These are phyloP conservation scores for Zelonia costaricensis DNA, from an alignment of 208 protist genomes.

Conservation along the genomic window DNA sequence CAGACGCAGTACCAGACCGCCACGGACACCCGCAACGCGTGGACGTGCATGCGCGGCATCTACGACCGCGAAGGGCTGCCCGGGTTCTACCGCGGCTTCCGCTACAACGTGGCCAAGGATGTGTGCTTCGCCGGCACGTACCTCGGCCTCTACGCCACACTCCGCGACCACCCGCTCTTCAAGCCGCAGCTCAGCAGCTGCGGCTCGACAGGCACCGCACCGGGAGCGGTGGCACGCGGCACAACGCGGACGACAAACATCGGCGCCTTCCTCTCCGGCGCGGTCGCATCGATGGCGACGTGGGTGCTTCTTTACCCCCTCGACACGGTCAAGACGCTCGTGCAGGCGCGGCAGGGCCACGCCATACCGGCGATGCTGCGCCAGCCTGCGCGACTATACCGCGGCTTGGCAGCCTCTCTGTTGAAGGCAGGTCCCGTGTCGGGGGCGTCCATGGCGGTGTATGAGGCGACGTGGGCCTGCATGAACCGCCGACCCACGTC, in stretches of 20 bases:
- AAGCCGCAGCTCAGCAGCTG: too few relatives aligned
- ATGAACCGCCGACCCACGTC: slow-evolving; percentile 4
- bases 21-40: slow-evolving; percentile 59
- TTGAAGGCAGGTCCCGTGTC: slow-evolving; percentile 78
- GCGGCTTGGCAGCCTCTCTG: slow-evolving; percentile 73
- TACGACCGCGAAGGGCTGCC: slow-evolving; percentile 47
- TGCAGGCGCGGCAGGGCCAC: slow-evolving; percentile 64
- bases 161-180: slow-evolving; percentile 18
- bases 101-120: slow-evolving; percentile 75
- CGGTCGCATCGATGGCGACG: slow-evolving; percentile 63
- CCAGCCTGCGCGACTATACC: slow-evolving; percentile 44
- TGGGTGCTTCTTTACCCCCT: slow-evolving; percentile 81
- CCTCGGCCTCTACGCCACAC: slow-evolving; percentile 71
- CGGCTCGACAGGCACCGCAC: background rate
- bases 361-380: slow-evolving; percentile 17
- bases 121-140: slow-evolving; percentile 75
- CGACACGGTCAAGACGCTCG: slow-evolving; percentile 87
- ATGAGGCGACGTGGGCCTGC: slow-evolving; percentile 43
- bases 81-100: slow-evolving; percentile 84
- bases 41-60: slow-evolving; percentile 72
- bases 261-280: slow-evolving; percentile 61
- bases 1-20: slow-evolving; percentile 74
- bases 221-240: background rate
- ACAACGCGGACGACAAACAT: slow-evolving; percentile 13
- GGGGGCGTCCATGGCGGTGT: slow-evolving; percentile 73